Base-by-base conservation (phyloP, 2,329 filamentous ascomycete species). In the Macroventuria anomochaeta region DNA sequence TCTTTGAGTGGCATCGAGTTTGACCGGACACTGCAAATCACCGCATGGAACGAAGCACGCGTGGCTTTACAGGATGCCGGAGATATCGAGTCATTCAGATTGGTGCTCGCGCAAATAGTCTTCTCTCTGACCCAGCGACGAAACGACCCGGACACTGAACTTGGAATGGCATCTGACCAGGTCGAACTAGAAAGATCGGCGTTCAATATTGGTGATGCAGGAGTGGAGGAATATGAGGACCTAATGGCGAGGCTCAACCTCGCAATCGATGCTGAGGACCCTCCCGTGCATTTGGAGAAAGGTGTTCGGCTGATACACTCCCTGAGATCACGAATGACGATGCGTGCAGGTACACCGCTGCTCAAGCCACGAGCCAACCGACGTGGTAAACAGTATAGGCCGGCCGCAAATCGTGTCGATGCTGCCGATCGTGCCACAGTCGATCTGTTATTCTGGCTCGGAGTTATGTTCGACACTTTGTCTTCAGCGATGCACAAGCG, bases 381-480 rank as follows among this genome's bases (percentile, higher is more conserved):
- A 23, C 50, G 54, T 39, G 53, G 43, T 31, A 66, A 60, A 26
- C 55, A 54, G 36, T 47, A 58, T 18, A 59, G 53, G 6, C 41
- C 53, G n/a, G 57, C 58, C 5, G 41, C 53, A 5, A 61, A 64
- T 25, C 54, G 56, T 5, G 59, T 76, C 11, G 70, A 67, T 36
- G 52, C 62, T 23, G 70, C 75, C 15, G 71, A 80, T 65, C 69
- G 71, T 15, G 71, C 77, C 10, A 85, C 83, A 0, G 74, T 85
- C 21, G 76, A 81, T 11, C 69, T 85, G 10, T 62, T 85, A 2
- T 85, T 82, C 61, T 86, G 83, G 83, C 71, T 86, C 13, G 81
- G 80, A 0, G 74, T 85, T 38, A 85, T 85, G 83, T 82, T 84
- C 40, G 83, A 85, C 60, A 85, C 83, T 0, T 68, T 85, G 7